Percentiles rank a stretch among this genome's conserved stretches.
phyloP scores from a whole-genome alignment of 108 stramenopile genomes.

The Stephanodiscus minutulus region DNA sequence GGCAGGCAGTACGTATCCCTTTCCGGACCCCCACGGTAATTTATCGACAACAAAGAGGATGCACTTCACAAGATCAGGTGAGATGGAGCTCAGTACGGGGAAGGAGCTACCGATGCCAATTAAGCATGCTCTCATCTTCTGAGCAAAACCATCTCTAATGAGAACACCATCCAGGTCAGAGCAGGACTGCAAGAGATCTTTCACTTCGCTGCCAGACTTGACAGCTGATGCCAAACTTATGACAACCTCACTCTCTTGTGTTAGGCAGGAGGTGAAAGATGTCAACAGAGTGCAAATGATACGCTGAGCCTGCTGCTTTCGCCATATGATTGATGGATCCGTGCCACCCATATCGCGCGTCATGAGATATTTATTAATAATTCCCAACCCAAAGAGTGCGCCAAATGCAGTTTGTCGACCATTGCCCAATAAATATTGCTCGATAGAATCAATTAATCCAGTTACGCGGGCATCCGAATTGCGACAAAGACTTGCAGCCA shows the following conservation, averaged over 20 bases:
- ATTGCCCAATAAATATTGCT: constrained; percentile 40
- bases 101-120: constrained; percentile 54
- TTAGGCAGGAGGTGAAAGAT: constrained; percentile 44
- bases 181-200: constrained; percentile 40
- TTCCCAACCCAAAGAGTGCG: constrained; percentile 59
- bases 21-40: constrained; percentile 69
- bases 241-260: constrained; percentile 27
- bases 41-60: constrained; percentile 51
- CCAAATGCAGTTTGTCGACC: constrained; percentile 49
- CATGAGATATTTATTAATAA: constrained; percentile 49
- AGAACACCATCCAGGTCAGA: constrained; percentile 17
- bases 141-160: constrained; percentile 24
- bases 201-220: constrained; percentile 29
- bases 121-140: constrained; percentile 48
- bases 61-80: constrained; percentile 49
- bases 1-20: constrained; percentile 53
- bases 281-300: constrained; percentile 43
- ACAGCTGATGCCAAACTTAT: constrained; percentile 40
- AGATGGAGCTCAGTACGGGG: constrained; percentile 40
- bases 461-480: constrained; percentile 43
- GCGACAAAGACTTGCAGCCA: constrained; percentile 30
- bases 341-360: constrained; percentile 13
- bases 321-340: constrained; percentile 24
- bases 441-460: constrained; percentile 49
- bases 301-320: constrained; percentile 1